These are phyloP conservation scores for Claviceps paspali DNA, from an alignment of 2,329 filamentous ascomycete species.

Conservation along the genomic window DNA sequence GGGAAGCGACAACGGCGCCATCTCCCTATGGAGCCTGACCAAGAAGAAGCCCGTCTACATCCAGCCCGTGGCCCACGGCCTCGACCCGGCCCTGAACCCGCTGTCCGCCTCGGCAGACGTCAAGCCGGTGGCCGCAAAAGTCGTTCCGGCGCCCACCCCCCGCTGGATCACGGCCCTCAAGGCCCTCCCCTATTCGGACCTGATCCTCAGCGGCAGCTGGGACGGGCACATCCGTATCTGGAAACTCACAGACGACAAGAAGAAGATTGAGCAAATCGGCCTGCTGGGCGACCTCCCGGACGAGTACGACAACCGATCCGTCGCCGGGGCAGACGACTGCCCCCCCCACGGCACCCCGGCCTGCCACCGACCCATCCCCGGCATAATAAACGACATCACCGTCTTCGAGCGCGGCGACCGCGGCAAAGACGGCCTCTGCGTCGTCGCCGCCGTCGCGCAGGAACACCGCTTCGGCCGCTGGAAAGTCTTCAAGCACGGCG, in stretches of 20 bases:
- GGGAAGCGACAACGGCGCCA: slow-evolving; percentile 76
- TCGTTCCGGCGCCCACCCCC: slow-evolving; percentile 50
- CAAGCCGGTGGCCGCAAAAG: slow-evolving; percentile 38
- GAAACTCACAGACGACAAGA: slow-evolving; percentile 72
- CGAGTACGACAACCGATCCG: slow-evolving; percentile 15
- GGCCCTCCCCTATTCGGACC: slow-evolving; percentile 77
- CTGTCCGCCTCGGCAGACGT: slow-evolving; percentile 60
- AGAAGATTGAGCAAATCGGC: slow-evolving; percentile 57
- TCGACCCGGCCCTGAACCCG: slow-evolving; percentile 55
- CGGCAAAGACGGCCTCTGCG: slow-evolving; percentile 61
- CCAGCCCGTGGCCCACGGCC: slow-evolving; percentile 66
- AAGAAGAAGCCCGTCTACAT: slow-evolving; percentile 92
- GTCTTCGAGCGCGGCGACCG: slow-evolving; percentile 73
- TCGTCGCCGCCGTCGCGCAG: slow-evolving; percentile 75
- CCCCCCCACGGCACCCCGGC: slow-evolving; percentile 1
- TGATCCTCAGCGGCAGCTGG: slow-evolving; percentile 88
- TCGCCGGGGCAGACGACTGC: slow-evolving; percentile 1
- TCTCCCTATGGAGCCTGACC: slow-evolving; percentile 75
- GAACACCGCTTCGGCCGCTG: slow-evolving; percentile 77
- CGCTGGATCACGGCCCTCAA: slow-evolving; percentile 83
- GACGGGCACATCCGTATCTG: slow-evolving; percentile 73
- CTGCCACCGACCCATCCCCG: slow-evolving; percentile 33
- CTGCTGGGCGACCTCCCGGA: slow-evolving; percentile 34
- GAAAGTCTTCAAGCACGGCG: slow-evolving; percentile 44
- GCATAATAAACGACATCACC: slow-evolving; percentile 77